Evolutionary conservation across 2,329 filamentous ascomycete species (phyloP).

Genomic region (Hypoxylon sp.): DNA sequence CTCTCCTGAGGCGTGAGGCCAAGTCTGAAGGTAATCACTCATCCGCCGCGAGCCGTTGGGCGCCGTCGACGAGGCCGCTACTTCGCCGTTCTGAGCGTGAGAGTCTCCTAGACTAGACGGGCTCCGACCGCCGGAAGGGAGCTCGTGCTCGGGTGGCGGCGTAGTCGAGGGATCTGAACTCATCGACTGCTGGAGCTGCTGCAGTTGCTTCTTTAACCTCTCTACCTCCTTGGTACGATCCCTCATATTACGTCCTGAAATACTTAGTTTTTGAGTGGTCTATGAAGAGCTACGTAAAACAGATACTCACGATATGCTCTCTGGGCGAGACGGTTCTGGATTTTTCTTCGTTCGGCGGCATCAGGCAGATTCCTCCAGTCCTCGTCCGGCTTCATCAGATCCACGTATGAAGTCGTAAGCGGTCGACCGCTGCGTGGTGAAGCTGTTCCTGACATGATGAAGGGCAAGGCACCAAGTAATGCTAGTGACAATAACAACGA

Average conservation of each 20-base stretch:
- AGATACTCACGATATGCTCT: conserved; percentile 50
- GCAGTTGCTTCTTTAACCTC: conserved; percentile 51
- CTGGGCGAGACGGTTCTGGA: conserved; percentile 53
- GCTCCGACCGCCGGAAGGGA: conserved; percentile 44
- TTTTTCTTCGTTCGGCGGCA: conserved; percentile 51
- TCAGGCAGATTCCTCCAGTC: conserved; percentile 52
- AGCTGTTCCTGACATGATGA: conserved; percentile 46
- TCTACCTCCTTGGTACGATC: conserved; percentile 52
- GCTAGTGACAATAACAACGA: conserved; percentile 5
- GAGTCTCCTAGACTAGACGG: conserved; percentile 42
- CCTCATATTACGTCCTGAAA: conserved; percentile 50
- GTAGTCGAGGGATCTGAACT: conserved; percentile 45
- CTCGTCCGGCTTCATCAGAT: conserved; percentile 53
- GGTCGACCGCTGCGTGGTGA: conserved; percentile 51
- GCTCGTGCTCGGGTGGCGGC: conserved; percentile 48
- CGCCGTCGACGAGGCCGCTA: conserved; percentile 35
- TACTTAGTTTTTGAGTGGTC: conserved; percentile 17
- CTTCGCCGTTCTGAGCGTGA: conserved; percentile 36
- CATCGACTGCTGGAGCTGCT: conserved; percentile 49
- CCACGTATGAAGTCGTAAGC: conserved; percentile 51
- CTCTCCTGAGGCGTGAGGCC: conserved; percentile 45
- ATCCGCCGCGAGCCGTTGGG: conserved; percentile 43
- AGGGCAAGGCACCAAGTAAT: not conserved
- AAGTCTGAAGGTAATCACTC: conserved; percentile 47
- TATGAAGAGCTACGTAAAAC: not conserved